Evolutionary conservation across 257 asterid species (phyloP), one percentile per base, ranked within the genome.

Genomic region (Linaria vulgaris): DNA sequence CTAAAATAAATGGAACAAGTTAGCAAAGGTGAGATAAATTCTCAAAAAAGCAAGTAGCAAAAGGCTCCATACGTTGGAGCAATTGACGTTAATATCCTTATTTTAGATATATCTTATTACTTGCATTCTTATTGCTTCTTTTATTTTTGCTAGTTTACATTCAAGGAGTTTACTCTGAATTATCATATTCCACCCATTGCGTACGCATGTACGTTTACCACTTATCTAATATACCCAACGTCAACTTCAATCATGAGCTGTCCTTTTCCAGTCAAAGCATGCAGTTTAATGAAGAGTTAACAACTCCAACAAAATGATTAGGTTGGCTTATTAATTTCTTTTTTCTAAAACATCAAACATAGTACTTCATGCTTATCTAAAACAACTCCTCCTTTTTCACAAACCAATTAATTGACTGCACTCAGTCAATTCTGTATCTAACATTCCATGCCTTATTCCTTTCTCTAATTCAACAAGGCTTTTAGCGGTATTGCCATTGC

Each of bases 211-310:
- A 2, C 4, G 6, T 6, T 14, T 17, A 8, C 49, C 49, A 0
- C 17, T 12, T 44, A 12, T 13, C 15, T 44, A 44, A 4, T 44
- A 17, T 56, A 17, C 3, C 39, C 3, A 37, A 21, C 20, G 34
- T 38, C 27, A 56, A 21, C 39, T 41, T 38, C 19, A 12, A 38
- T 7, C 9, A 17, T 57, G 6, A 23, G 64, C 4, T 43, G 53
- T 59, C 64, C n/a, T 52, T 59, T 41, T 59, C 64, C 34, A 38
- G 37, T 59, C 39, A 59, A 59, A 46, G 22, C 39, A 47, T 59
- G 23, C 31, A 59, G 12, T 4, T 17, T 24, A 3, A 16, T 39
- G 5, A 59, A 5, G 49, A 4, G 8, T 59, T 38, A 59, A 59
- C 52, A 21, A 59, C 52, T 41, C 12, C 2, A 12, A 39, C 61